Evolutionary conservation across 768 basidiomycete species (phyloP), one percentile per base, ranked within the genome.

Genomic region (Phlegmacium glaucopus): DNA sequence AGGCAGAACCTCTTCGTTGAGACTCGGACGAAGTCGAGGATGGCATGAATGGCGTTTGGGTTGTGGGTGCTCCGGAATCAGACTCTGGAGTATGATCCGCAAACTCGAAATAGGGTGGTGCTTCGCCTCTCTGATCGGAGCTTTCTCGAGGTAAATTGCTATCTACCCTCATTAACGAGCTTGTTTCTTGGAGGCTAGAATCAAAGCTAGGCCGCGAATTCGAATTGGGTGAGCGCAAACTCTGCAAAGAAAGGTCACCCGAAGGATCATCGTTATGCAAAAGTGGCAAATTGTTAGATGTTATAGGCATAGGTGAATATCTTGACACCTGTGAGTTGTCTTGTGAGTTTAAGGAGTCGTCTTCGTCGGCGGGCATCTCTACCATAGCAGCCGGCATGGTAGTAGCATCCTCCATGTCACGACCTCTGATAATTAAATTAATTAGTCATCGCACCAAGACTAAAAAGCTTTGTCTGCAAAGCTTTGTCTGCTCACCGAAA

Each of bases 91-190:
- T 44, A 22, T 49, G 47, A 44, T 47, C 63, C 30, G 77, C 68
- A 9, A 75, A 77, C 63, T 87, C 85, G 42, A 75, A 78, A 61
- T 90, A 90, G 0, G 85, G 63, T 4, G 87, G 87, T 5, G 83
- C 82, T 34, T 80, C 79, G 17, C 84, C 87, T 51, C 81, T 67
- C 8, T 75, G 71, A 56, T 75, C 76, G 4, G 61, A 43, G 1
- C 42, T 52, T 32, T 49, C 51, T 7, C 55, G 53, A 1, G 58
- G 50, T 10, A 40, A 34, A 48, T 55, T 58, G 35, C 61, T 64
- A 22, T 57, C 54, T 13, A 54, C 54, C 16, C 55, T 62, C 48
- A 59, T 53, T 28, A 67, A 53, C 4, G 67, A 64, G 35, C 58
- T 60, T 1, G 59, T 57, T 39, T 67, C 69, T 44, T 63, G 61